Percentiles rank a stretch among this genome's conserved stretches.
Conservation (phyloP, 352 stramenopile genomes). For the Phytophthora crassamura region DNA sequence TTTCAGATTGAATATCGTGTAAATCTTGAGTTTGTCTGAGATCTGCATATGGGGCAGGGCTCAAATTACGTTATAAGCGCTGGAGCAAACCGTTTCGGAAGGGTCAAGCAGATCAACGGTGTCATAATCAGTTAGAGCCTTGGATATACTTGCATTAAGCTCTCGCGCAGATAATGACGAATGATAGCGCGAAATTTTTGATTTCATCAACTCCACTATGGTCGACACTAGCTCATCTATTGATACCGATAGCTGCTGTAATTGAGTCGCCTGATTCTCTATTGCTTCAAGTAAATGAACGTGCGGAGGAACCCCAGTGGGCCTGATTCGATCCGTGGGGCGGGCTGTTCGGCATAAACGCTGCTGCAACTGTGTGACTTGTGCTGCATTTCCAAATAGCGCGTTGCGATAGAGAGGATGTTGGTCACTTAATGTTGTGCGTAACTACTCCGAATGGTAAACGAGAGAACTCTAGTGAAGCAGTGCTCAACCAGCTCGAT, state of each 20-base stretch:
- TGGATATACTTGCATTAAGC: background rate
- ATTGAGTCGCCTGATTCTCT: background rate
- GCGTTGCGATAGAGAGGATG: constrained; percentile 4
- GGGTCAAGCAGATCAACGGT: too few relatives aligned
- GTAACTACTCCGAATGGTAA: constrained; percentile 5
- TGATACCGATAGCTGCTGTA: background rate
- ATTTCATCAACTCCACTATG: background rate
- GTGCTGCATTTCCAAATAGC: background rate
- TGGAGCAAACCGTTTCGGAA: too few relatives aligned
- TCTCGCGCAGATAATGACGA: background rate
- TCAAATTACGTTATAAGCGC: too few relatives aligned
- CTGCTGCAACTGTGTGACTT: background rate
- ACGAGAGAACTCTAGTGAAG: too few relatives aligned
- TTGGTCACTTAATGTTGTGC: background rate
- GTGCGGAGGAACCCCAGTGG: constrained; percentile 1
- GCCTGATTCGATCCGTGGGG: background rate
- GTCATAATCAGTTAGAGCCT: background rate
- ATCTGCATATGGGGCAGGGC: background rate
- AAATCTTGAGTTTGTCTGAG: too few relatives aligned
- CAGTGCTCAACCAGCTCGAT: background rate
- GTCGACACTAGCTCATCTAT: background rate
- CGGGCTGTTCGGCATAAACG: background rate
- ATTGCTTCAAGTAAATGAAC: constrained; percentile 3
- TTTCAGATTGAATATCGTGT: background rate
- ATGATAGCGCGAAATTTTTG: background rate